Percentiles rank a stretch among this genome's conserved stretches.
These are phyloP conservation scores for Coemansia sp. DNA, from an alignment of 192 early-diverging fungal genomes.

Conservation along the genomic window DNA sequence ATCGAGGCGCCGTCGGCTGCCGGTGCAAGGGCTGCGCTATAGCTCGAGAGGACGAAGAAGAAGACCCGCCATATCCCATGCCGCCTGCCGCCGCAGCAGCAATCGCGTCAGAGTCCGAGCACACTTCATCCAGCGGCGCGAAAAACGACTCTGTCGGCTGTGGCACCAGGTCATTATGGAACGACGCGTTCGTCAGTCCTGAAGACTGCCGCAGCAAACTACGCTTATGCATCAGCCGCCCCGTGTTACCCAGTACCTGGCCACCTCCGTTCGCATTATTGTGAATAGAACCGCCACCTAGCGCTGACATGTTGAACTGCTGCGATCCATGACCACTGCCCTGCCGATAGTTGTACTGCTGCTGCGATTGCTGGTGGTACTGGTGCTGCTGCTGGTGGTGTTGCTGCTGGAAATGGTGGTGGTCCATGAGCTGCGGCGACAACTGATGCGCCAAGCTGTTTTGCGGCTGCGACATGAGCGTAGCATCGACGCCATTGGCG, in stretches of 20 bases:
- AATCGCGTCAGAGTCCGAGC: slow-evolving; percentile 27
- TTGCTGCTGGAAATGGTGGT: not conserved
- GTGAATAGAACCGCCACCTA: not conserved
- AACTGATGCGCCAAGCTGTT: slow-evolving; percentile 47
- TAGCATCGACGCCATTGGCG: slow-evolving; percentile 36
- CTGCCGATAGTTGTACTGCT: not conserved
- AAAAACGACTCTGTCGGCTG: slow-evolving; percentile 53
- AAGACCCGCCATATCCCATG: not conserved
- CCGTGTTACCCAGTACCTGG: slow-evolving; percentile 15
- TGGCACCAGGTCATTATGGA: slow-evolving; percentile 51
- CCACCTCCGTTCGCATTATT: not conserved
- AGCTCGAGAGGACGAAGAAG: not conserved
- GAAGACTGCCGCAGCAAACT: slow-evolving; percentile 45
- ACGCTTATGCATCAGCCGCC: slow-evolving; percentile 42
- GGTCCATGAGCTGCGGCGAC: slow-evolving; percentile 41
- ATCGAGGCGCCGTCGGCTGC: slow-evolving; percentile 15
- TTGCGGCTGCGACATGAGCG: slow-evolving; percentile 56
- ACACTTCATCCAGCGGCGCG: slow-evolving; percentile 53
- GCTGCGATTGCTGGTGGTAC: slow-evolving; percentile 8
- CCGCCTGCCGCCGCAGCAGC: not conserved
- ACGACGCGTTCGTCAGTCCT: slow-evolving; percentile 40
- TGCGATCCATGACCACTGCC: not conserved
- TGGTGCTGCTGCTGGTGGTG: not conserved
- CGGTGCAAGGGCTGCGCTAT: slow-evolving; percentile 9
- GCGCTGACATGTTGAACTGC: not conserved